Evolutionary conservation across 441 rosid genomes (phyloP).

Genomic region (Corymbia citriodora): DNA sequence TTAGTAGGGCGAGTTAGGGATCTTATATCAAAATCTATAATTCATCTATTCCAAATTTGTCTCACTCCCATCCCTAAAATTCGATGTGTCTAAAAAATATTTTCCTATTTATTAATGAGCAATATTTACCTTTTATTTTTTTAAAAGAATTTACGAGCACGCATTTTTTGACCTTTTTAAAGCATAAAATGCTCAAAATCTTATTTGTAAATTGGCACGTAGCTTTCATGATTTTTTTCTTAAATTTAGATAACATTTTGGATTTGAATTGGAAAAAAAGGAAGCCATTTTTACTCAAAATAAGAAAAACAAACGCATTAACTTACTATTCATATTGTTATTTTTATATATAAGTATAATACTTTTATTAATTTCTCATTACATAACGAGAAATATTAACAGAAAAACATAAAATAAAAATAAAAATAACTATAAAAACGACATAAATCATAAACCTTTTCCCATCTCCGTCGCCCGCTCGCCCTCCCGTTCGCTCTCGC

Average conservation of each 20-base stretch:
- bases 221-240: background rate
- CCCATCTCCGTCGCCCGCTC: background rate
- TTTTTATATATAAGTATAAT: background rate
- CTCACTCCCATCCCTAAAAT: background rate
- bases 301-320: background rate
- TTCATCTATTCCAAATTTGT: background rate
- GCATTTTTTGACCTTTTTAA: background rate
- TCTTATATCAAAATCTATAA: background rate
- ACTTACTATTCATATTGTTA: background rate
- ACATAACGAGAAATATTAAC: background rate
- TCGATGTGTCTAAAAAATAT: background rate
- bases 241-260: background rate
- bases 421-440: background rate
- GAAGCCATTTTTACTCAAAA: background rate
- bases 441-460: background rate
- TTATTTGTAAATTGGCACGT: background rate
- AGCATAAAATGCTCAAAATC: background rate
- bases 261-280: background rate
- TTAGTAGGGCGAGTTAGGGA: fast-evolving
- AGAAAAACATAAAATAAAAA: background rate
- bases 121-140: background rate
- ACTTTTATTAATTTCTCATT: background rate
- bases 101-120: background rate
- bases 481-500: background rate
- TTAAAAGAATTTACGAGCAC: background rate